phyloP scores from a whole-genome alignment of 768 basidiomycete genomes.

The Wakefieldia striispora region DNA sequence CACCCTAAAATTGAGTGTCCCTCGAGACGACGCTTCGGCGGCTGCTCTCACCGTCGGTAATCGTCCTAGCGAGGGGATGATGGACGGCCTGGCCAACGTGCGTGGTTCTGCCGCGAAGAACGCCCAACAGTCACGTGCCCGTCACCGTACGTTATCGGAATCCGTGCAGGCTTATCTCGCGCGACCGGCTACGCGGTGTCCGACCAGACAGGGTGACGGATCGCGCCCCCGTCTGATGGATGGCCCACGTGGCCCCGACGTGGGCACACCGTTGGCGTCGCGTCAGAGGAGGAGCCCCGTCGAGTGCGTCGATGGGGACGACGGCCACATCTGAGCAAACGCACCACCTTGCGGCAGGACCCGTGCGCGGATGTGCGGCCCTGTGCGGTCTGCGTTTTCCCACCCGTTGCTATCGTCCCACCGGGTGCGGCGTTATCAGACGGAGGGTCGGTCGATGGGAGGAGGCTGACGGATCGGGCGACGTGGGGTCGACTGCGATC shows the following conservation, averaged over 20 bases:
- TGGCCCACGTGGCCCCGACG: background rate
- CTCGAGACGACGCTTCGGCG: slow-evolving; percentile 2
- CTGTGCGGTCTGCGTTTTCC: background rate
- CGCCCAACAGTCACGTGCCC: slow-evolving; percentile 23
- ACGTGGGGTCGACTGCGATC: slow-evolving; percentile 50
- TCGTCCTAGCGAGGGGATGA: background rate
- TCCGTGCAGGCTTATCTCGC: slow-evolving; percentile 49
- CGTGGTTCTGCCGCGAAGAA: slow-evolving; percentile 19
- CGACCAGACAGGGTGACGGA: background rate
- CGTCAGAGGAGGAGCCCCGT: background rate
- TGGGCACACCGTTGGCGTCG: background rate
- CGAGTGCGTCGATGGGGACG: background rate
- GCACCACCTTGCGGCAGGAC: too few relatives aligned
- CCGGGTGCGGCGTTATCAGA: background rate
- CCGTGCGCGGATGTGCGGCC: too few relatives aligned
- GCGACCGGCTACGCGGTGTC: slow-evolving; percentile 5
- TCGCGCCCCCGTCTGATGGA: slow-evolving; percentile 3
- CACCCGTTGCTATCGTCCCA: background rate
- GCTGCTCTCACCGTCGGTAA: background rate
- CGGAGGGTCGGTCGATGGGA: background rate
- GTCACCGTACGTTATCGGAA: slow-evolving; percentile 43
- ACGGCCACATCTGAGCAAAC: background rate
- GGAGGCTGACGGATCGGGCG: background rate
- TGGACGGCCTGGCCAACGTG: slow-evolving; percentile 2
- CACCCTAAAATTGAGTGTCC: background rate